Evolutionary conservation across 139 green algal species (phyloP).

Genomic region (Nannochloris sp.): DNA sequence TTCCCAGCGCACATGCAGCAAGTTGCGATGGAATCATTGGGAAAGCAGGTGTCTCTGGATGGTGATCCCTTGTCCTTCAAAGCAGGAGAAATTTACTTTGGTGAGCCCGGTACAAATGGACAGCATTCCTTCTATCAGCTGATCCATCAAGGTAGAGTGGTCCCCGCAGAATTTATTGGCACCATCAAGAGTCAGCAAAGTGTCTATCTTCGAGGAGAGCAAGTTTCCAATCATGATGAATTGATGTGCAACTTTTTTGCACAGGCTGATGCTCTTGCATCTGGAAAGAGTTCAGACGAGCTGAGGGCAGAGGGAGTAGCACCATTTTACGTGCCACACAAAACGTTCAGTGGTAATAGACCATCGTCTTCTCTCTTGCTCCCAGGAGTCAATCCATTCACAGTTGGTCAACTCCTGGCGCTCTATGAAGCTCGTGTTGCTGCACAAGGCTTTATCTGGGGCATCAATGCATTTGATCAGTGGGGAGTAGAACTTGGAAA

Average conservation of each 20-base stretch:
- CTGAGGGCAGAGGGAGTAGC: slow-evolving; percentile 73
- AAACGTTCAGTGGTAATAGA: slow-evolving; percentile 78
- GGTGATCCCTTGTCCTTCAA: slow-evolving; percentile 82
- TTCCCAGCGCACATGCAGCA: slow-evolving; percentile 97
- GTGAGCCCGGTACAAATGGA: slow-evolving; percentile 98
- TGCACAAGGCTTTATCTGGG: slow-evolving; percentile 94
- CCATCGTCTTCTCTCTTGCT: slow-evolving; percentile 87
- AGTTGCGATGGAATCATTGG: slow-evolving; percentile 97
- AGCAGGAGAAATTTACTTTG: slow-evolving; percentile 92
- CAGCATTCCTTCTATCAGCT: slow-evolving; percentile 99
- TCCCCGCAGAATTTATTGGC: slow-evolving; percentile 99
- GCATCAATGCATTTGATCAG: slow-evolving; percentile 96
- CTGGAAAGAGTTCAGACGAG: slow-evolving; percentile 81
- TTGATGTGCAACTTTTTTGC: slow-evolving; percentile 99
- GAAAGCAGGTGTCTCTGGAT: slow-evolving; percentile 92
- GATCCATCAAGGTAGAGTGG: slow-evolving; percentile 58
- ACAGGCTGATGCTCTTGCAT: slow-evolving; percentile 83
- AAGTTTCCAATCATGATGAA: slow-evolving; percentile 98
- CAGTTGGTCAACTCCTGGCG: slow-evolving; percentile 87
- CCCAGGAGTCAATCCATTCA: slow-evolving; percentile 82
- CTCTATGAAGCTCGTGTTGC: slow-evolving; percentile 96
- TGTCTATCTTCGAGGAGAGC: slow-evolving; percentile 82
- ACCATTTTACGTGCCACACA: slow-evolving; percentile 89
- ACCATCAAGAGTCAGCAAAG: slow-evolving; percentile 91
- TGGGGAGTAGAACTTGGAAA: slow-evolving; percentile 99